Evolutionary conservation across 1,139 yeast species (phyloP).

Genomic region (Hanseniaspora sp.): DNA sequence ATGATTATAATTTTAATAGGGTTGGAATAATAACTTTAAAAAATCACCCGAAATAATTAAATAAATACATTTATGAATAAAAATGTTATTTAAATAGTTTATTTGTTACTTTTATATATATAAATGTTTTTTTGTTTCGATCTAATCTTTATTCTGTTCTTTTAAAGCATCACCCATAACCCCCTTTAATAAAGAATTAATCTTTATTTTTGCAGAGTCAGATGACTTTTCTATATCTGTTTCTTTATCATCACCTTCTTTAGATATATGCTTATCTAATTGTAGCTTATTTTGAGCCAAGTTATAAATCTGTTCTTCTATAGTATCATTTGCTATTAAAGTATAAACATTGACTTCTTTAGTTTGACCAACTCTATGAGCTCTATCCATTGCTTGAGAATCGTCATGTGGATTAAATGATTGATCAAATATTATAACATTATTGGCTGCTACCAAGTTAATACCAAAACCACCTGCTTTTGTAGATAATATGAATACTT

Average conservation of each 20-base stretch:
- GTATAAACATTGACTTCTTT: constrained; percentile 74
- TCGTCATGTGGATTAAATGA: constrained; percentile 97
- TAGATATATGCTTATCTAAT: constrained; percentile 41
- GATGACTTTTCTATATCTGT: not conserved
- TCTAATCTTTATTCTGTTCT: not conserved
- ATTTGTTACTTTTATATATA: no score
- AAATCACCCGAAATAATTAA: no score
- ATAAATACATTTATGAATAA: no score
- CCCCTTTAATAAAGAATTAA: constrained; percentile 6
- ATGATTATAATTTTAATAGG: no score
- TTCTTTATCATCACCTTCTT: constrained; percentile 1
- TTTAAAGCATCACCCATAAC: constrained; percentile 7
- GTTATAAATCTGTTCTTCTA: constrained; percentile 79
- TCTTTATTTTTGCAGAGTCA: not conserved
- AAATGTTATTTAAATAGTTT: no score
- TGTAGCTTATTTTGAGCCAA: constrained; percentile 86
- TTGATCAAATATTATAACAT: constrained; percentile 82
- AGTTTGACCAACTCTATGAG: constrained; percentile 94
- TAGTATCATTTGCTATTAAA: constrained; percentile 59
- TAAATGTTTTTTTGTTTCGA: no score
- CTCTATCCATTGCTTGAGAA: constrained; percentile 95
- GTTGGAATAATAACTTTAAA: no score
- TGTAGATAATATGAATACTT: constrained; percentile 79
- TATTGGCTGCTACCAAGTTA: constrained; percentile 88
- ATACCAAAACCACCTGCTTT: constrained; percentile 98